A percentile compares a stretch with the other conserved stretches of the same genome.
Evolutionary conservation across 176 grass and related monocot species (phyloP).

Genomic region (Juncus effusus): DNA sequence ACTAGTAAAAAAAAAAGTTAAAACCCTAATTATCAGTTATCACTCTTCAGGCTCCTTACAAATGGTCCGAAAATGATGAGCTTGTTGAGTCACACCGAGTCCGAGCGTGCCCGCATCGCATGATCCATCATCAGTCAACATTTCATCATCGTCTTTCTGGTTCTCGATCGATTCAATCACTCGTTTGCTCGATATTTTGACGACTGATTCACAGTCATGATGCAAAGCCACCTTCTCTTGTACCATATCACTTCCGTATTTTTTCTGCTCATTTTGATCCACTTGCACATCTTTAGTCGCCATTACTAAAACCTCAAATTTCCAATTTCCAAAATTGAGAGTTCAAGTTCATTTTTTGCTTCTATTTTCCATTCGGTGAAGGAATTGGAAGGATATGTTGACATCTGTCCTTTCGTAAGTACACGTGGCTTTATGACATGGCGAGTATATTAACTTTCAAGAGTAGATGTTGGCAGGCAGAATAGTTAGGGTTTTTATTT

Average conservation of each 20-base stretch:
- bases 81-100: conserved; percentile 1
- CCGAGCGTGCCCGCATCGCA: background rate
- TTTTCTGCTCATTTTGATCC: background rate
- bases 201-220: background rate
- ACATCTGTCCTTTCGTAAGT: background rate
- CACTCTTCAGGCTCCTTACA: conserved; percentile 13
- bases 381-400: background rate
- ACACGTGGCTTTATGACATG: no score
- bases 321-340: background rate
- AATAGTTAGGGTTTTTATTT: no score
- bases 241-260: no score
- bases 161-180: background rate
- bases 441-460: no score
- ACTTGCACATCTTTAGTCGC: background rate
- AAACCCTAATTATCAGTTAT: no score
- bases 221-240: conserved; percentile 4
- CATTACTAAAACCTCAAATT: background rate
- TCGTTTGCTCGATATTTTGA: conserved; percentile 5
- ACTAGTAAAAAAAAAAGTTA: no score
- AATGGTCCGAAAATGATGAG: background rate
- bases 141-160: background rate
- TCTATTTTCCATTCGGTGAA: background rate
- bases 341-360: background rate
- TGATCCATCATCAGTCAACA: conserved; percentile 6
- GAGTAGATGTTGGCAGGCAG: no score